Base-by-base conservation (phyloP, 2,329 filamentous ascomycete genomes). In the Zalaria obscura region DNA sequence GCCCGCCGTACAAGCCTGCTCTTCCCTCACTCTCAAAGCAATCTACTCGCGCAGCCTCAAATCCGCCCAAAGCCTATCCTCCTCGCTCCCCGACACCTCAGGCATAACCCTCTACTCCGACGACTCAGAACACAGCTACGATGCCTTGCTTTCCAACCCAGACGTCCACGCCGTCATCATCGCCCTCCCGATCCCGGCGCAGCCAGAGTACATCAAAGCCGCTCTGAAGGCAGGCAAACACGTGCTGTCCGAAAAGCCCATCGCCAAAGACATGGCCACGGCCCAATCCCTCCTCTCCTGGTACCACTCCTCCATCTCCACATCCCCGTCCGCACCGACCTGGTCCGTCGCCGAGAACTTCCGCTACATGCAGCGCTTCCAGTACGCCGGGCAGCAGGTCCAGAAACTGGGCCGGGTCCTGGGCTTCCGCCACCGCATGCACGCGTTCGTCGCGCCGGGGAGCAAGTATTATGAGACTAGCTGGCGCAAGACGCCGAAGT, bases 341-440 rank as follows among this genome's bases (percentile, higher is more conserved):
- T 75, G 76, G 61, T 66, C 67, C 9, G 69, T 88, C 3, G 83
- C 80, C 0, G 83, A 88, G 59, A 86, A 88, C 60, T 82, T 76
- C 55, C 72, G 83, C 39, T 86, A 76, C 61, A 58, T 73, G 42
- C 65, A 71, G 27, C 65, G 66, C 7, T 76, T 76, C 52, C 44
- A 58, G 8, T 72, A 70, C 50, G 80, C 67, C 0, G 61, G 63
- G 0, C 50, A 66, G 41, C 62, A 71, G 47, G 59, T 75, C 5
- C 56, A 67, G 45, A 60, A 66, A 38, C 61, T 80, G 1, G 75
- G 76, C 7, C 67, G 66, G 45, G 55, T 78, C 1, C 60, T 73
- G 3, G 63, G 70, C 9, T 80, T 82, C 56, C 61, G 64, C 10
- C 57, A 69, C 4, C 60, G 66, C 31, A 55, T 69, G 42, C 63